Evolutionary conservation across 345 rosid genomes (phyloP).

Genomic region (Euphorbia tirucalli): DNA sequence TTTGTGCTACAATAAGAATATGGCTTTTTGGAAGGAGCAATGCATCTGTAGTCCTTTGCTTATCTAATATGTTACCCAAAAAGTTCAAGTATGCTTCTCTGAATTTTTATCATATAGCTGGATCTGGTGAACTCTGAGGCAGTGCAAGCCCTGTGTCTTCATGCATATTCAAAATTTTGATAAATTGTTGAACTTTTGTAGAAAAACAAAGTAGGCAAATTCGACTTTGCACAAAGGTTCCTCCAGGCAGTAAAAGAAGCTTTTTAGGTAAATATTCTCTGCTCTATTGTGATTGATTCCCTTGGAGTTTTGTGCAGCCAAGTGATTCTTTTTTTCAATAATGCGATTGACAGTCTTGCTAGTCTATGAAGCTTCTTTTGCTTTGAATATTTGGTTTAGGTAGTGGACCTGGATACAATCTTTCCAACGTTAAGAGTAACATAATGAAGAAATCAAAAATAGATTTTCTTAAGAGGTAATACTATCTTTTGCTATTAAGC

Average conservation of each 20-base stretch:
- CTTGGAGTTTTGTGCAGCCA: not conserved
- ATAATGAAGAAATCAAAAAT: conserved; percentile 87
- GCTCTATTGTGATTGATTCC: not conserved
- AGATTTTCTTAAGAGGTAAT: conserved; percentile 72
- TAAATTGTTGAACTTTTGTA: conserved; percentile 26
- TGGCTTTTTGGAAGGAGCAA: not conserved
- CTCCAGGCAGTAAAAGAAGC: conserved; percentile 65
- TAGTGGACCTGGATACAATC: conserved; percentile 51
- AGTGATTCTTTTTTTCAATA: not conserved
- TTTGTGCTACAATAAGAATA: not conserved
- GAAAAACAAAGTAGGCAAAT: conserved; percentile 83
- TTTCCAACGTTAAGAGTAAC: conserved; percentile 66
- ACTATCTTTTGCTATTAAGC: not conserved
- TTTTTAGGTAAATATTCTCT: conserved; percentile 37
- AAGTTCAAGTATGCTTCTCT: not conserved
- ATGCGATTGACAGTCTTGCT: not conserved
- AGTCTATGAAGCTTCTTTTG: not conserved
- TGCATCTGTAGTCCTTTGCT: not conserved
- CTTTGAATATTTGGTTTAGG: conserved; percentile 33
- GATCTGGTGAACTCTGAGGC: not conserved
- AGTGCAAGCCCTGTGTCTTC: not conserved
- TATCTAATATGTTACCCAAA: not conserved
- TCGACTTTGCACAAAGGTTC: conserved; percentile 74
- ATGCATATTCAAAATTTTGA: conserved; percentile 20
- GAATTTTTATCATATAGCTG: not conserved